Conservation (phyloP, 2,329 filamentous ascomycete species). For the Mariannaea sp. region DNA sequence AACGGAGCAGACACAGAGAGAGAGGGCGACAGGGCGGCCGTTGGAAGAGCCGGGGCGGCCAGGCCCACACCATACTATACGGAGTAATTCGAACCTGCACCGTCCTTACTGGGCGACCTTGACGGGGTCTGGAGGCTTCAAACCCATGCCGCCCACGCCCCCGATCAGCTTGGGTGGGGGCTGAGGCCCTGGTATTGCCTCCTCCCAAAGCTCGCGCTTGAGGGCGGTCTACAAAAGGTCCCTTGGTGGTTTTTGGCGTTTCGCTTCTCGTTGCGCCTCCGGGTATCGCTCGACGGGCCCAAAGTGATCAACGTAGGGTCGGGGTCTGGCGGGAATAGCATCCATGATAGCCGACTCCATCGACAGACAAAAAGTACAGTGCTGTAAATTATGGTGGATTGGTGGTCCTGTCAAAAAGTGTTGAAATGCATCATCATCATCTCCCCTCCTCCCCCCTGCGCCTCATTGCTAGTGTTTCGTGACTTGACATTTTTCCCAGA, state of each 20-base stretch:
- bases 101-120: no score
- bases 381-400: no score
- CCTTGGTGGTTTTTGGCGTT: neutral
- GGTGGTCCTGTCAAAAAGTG: no score
- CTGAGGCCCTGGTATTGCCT: slow-evolving; percentile 10
- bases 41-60: slow-evolving; percentile 2
- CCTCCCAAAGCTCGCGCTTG: slow-evolving; percentile 14
- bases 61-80: neutral
- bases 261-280: neutral
- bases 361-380: neutral
- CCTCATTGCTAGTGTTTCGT: slow-evolving; percentile 4
- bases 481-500: slow-evolving; percentile 1
- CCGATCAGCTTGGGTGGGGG: slow-evolving; percentile 22
- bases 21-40: no score
- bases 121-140: slow-evolving; percentile 4
- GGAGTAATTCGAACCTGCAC: no score
- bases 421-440: neutral
- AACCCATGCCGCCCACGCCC: slow-evolving; percentile 17
- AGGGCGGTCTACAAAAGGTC: slow-evolving; percentile 15
- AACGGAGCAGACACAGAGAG: no score
- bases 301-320: neutral
- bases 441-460: neutral
- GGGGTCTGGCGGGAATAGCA: slow-evolving; percentile 3
- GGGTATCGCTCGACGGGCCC: neutral
- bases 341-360: neutral